These are phyloP conservation scores for Dendrothele bispora DNA, from an alignment of 768 basidiomycete genomes.

Conservation along the genomic window DNA sequence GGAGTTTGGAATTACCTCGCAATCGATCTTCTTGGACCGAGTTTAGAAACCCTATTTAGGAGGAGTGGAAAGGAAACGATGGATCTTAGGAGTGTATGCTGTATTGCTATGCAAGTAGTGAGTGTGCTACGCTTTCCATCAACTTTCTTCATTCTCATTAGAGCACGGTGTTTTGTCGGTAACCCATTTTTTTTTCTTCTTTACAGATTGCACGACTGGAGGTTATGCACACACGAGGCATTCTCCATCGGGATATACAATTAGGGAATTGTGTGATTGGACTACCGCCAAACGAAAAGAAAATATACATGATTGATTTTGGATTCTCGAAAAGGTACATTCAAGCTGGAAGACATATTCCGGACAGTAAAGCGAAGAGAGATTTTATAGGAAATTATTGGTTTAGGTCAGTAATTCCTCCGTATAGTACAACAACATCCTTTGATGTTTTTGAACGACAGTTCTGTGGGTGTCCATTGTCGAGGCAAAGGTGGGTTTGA, in stretches of 20 bases:
- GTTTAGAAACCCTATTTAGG: constrained; percentile 63
- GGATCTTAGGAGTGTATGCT: constrained; percentile 72
- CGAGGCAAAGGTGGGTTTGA: constrained; percentile 59
- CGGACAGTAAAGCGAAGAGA: constrained; percentile 63
- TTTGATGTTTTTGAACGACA: constrained; percentile 18
- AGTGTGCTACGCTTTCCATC: constrained; percentile 21
- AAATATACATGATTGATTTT: constrained; percentile 83
- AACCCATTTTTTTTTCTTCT: constrained; percentile 8
- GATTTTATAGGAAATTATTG: constrained; percentile 86
- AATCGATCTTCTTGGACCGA: constrained; percentile 73
- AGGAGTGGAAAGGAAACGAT: constrained; percentile 55
- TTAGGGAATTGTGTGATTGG: constrained; percentile 77
- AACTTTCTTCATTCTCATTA: too few species aligned
- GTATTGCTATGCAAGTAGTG: constrained; percentile 77
- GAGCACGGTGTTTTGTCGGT: neutral
- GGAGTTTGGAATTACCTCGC: constrained; percentile 70
- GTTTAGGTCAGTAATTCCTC: constrained; percentile 52
- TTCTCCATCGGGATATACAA: constrained; percentile 79
- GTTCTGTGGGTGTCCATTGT: constrained; percentile 76
- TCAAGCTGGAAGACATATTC: constrained; percentile 70
- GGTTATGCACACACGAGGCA: constrained; percentile 72
- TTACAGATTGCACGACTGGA: constrained; percentile 68
- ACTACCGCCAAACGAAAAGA: constrained; percentile 52
- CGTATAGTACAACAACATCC: neutral
- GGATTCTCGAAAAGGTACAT: constrained; percentile 81